Evolutionary conservation across 768 basidiomycete species (phyloP).

Genomic region (Boletus rufocinnamomeus): DNA sequence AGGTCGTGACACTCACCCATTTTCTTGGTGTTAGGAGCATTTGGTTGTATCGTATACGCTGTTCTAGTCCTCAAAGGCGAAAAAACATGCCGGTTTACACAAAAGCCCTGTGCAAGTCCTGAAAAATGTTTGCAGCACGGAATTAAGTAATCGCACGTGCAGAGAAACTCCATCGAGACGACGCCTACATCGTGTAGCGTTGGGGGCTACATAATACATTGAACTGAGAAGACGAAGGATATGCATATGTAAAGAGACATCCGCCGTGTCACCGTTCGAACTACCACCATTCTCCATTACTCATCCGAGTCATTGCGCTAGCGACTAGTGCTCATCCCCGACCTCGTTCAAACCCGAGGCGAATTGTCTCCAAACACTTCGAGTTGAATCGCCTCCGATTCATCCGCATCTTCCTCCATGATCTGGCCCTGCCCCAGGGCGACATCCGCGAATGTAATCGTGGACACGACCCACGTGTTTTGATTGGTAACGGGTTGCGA

Average conservation of each 20-base stretch:
- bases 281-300: too few relatives aligned
- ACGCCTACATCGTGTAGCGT: background rate
- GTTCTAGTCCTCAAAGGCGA: background rate
- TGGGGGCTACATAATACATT: background rate
- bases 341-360: background rate
- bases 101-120: too few relatives aligned
- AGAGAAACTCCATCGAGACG: background rate
- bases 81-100: background rate
- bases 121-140: background rate
- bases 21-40: background rate
- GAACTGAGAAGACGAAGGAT: background rate
- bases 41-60: background rate
- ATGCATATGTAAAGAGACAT: too few relatives aligned
- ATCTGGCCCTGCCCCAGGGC: background rate
- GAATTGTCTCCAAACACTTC: background rate
- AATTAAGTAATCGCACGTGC: background rate
- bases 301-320: too few relatives aligned
- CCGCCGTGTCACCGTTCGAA: too few relatives aligned
- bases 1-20: background rate
- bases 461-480: background rate
- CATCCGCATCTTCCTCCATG: background rate
- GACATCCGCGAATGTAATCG: background rate
- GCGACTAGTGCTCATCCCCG: too few relatives aligned
- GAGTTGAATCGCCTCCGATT: background rate
- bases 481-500: background rate